Evolutionary conservation across 2,329 filamentous ascomycete species (phyloP).

Genomic region (Beauveria bassiana): DNA sequence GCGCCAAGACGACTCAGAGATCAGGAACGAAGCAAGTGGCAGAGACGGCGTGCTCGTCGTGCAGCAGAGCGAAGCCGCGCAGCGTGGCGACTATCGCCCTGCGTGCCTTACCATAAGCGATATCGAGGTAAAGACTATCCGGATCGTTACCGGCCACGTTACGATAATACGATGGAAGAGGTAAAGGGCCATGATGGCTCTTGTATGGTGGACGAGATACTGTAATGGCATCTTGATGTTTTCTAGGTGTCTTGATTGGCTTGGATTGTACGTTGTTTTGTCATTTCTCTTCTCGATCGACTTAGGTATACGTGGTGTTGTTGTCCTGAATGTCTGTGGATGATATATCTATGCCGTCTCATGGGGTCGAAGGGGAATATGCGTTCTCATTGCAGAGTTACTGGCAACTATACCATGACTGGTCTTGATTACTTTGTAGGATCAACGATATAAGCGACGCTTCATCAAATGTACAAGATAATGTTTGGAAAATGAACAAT

Average conservation of each 20-base stretch:
- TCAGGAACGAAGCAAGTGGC: not conserved
- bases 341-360: too few relatives aligned
- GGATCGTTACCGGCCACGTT: not conserved
- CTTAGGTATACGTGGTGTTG: not conserved
- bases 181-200: not conserved
- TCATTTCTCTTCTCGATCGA: not conserved
- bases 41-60: not conserved
- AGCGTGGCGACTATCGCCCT: not conserved
- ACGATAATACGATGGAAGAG: not conserved
- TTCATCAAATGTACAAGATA: too few relatives aligned
- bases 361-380: too few relatives aligned
- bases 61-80: not conserved
- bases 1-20: not conserved
- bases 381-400: too few relatives aligned
- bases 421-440: too few relatives aligned
- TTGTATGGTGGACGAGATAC: not conserved
- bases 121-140: not conserved
- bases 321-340: too few relatives aligned
- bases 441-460: too few relatives aligned
- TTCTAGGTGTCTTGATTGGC: not conserved
- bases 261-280: not conserved
- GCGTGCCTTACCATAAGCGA: not conserved
- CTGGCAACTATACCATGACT: too few relatives aligned
- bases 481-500: too few relatives aligned
- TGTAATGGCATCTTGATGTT: not conserved